Conservation (phyloP, 805 yeast genomes). For the Komagataella ulmi region DNA sequence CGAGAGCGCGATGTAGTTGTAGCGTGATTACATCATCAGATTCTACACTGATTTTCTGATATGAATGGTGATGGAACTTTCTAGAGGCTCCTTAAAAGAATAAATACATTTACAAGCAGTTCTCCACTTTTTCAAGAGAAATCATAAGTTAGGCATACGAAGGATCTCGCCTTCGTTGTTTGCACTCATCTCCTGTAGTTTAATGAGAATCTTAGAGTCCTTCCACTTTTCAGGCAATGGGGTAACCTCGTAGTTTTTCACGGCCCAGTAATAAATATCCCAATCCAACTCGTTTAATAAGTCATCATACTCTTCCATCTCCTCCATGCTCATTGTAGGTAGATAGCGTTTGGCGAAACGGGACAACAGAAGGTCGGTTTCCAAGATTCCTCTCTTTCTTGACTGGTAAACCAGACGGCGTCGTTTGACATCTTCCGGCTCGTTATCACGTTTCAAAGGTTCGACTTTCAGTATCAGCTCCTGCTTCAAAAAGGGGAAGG, state of each 20-base stretch:
- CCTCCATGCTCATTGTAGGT: conserved; percentile 38
- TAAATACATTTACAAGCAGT: neutral
- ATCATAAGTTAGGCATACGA: conserved; percentile 62
- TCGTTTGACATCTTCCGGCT: conserved; percentile 57
- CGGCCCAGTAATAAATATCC: conserved; percentile 98
- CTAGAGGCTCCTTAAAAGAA: neutral
- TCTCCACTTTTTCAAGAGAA: neutral
- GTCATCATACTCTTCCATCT: conserved; percentile 75
- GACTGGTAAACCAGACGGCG: conserved; percentile 89
- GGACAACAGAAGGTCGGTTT: conserved; percentile 76
- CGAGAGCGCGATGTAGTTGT: neutral
- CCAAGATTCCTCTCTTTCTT: conserved; percentile 90
- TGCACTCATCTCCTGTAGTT: conserved; percentile 61
- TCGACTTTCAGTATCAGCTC: conserved; percentile 51
- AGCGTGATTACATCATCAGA: neutral
- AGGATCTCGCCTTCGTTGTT: conserved; percentile 61
- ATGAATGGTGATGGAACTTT: neutral
- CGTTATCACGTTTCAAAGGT: conserved; percentile 70
- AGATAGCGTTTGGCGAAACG: conserved; percentile 75
- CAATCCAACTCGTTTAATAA: conserved; percentile 92
- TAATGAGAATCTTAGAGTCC: conserved; percentile 43
- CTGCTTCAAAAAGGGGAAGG: conserved; percentile 1
- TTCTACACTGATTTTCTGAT: neutral
- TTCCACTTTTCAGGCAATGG: conserved; percentile 87
- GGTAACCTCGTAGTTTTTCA: conserved; percentile 65